These are phyloP conservation scores for Talaromyces sp. DNA, from an alignment of 2,329 filamentous ascomycete genomes.

Conservation along the genomic window DNA sequence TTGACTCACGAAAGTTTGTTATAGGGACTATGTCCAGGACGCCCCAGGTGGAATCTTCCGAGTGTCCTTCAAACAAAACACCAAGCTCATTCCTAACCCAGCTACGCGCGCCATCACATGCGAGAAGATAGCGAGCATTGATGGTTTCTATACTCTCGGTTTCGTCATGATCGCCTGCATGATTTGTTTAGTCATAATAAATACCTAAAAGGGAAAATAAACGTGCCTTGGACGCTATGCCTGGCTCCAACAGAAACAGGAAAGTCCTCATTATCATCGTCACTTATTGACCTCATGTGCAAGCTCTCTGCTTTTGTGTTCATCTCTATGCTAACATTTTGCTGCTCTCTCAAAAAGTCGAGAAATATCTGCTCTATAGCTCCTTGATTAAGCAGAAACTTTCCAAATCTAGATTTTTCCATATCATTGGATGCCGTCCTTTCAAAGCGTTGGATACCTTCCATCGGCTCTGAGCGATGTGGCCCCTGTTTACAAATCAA, in stretches of 20 bases:
- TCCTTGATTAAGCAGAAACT: conserved; percentile 4
- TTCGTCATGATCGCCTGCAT: background rate
- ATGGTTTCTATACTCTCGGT: conserved; percentile 36
- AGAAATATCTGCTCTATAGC: background rate
- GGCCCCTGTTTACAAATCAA: too few species aligned
- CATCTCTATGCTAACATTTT: background rate
- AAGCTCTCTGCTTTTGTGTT: background rate
- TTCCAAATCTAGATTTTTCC: background rate
- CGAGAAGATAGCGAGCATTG: conserved; percentile 58
- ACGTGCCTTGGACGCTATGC: background rate
- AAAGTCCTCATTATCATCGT: background rate
- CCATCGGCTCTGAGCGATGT: background rate
- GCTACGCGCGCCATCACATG: conserved; percentile 62
- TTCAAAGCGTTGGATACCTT: background rate
- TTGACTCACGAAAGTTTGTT: conserved; percentile 51
- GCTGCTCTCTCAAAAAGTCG: background rate
- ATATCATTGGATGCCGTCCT: background rate
- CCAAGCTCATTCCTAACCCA: conserved; percentile 57
- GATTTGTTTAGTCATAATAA: background rate
- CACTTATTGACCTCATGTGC: background rate
- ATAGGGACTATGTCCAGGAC: conserved; percentile 48
- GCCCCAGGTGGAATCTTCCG: conserved; percentile 36
- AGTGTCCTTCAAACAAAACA: conserved; percentile 51
- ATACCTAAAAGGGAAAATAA: background rate
- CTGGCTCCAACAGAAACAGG: background rate